A percentile compares a stretch with the other conserved stretches of the same genome.
Evolutionary conservation across 2,329 filamentous ascomycete species (phyloP).

Genomic region (Cladosporium colombiae): DNA sequence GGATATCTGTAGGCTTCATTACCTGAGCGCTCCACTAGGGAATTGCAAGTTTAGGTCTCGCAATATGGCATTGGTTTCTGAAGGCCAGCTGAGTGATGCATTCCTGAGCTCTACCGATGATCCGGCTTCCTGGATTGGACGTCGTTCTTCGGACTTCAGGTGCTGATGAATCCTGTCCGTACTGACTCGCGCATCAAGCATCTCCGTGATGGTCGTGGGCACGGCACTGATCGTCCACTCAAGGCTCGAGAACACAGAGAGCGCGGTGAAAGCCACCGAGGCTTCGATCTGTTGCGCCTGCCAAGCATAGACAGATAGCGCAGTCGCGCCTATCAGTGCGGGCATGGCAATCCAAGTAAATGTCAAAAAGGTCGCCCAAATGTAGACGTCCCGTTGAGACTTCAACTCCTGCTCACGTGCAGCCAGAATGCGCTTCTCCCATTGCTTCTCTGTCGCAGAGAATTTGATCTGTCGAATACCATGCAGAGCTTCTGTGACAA

Average conservation of each 20-base stretch:
- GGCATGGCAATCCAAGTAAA: background rate
- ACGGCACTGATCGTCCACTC: background rate
- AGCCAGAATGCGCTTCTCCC: background rate
- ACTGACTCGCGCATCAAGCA: background rate
- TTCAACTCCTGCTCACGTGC: background rate
- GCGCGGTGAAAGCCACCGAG: background rate
- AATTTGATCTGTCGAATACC: conserved; percentile 1
- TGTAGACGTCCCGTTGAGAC: background rate
- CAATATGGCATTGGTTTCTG: background rate
- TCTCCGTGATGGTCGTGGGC: background rate
- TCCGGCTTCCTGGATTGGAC: background rate
- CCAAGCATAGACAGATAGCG: background rate
- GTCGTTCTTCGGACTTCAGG: background rate
- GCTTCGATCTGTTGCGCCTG: background rate
- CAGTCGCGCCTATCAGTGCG: background rate
- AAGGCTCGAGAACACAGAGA: background rate
- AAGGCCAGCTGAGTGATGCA: background rate
- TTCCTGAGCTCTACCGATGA: background rate
- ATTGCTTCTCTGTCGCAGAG: background rate
- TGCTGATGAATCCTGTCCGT: background rate
- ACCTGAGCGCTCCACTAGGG: background rate
- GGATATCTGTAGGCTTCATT: background rate
- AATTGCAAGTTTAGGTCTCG: background rate
- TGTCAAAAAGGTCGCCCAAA: background rate
- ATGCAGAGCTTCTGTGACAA: background rate